Conservation (phyloP, 176 grass and related monocot genomes). For the Hordeum vulgare region DNA sequence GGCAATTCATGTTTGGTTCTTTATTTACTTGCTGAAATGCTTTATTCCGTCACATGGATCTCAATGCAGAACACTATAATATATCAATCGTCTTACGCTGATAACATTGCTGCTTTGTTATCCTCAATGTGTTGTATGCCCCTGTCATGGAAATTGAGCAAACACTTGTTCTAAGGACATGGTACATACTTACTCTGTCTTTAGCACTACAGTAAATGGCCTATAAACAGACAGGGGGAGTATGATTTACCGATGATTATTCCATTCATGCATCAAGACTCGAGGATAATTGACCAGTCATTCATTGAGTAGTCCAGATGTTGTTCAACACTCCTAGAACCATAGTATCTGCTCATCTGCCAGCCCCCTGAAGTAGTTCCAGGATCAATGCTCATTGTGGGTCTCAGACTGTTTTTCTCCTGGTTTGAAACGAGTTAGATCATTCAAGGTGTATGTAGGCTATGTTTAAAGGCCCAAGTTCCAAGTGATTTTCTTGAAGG, state of each 20-base stretch:
- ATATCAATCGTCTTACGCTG: background rate
- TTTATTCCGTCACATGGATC: background rate
- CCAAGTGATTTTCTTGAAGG: background rate
- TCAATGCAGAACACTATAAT: background rate
- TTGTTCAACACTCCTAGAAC: background rate
- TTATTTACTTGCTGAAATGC: background rate
- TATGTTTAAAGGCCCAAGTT: background rate
- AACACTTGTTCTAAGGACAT: background rate
- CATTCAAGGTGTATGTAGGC: background rate
- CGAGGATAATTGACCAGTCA: background rate
- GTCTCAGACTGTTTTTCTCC: background rate
- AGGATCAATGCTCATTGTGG: background rate
- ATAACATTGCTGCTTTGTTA: background rate
- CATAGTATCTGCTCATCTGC: background rate
- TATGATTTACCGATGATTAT: background rate
- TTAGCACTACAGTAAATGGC: background rate
- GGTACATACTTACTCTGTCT: background rate
- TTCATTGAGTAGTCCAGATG: background rate
- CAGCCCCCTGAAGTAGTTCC: background rate
- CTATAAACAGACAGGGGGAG: background rate
- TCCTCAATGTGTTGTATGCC: background rate
- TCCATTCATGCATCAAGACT: background rate
- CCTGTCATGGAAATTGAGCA: background rate
- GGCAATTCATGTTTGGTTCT: background rate
- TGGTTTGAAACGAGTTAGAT: background rate